phyloP scores from a whole-genome alignment of 345 rosid species.

The Hibiscus tridactylites region DNA sequence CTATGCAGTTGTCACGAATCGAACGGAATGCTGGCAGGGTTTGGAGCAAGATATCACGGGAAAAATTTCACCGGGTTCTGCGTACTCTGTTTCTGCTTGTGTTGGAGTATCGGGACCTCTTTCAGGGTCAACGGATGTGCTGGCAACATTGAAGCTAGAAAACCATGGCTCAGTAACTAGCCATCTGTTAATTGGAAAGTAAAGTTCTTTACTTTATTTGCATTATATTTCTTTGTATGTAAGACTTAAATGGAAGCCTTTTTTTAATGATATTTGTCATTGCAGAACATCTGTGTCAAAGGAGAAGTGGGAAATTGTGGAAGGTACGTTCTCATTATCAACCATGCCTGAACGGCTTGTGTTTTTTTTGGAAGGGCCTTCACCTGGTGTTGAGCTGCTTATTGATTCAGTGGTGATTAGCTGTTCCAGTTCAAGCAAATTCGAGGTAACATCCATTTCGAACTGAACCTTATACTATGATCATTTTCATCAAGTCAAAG shows the following conservation, averaged over 20 bases:
- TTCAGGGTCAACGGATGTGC: slow-evolving; percentile 48
- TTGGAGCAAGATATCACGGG: slow-evolving; percentile 82
- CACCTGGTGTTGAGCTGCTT: slow-evolving; percentile 72
- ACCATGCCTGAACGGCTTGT: slow-evolving; percentile 57
- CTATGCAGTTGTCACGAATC: slow-evolving; percentile 74
- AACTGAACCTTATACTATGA: background rate
- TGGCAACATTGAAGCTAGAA: slow-evolving; percentile 78
- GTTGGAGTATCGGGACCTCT: slow-evolving; percentile 69
- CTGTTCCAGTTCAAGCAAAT: slow-evolving; percentile 31
- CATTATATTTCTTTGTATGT: background rate
- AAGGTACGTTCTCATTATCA: slow-evolving; percentile 65
- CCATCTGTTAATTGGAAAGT: slow-evolving; percentile 70
- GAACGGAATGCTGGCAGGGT: slow-evolving; percentile 91
- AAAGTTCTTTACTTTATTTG: slow-evolving; percentile 18
- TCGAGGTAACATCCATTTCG: slow-evolving; percentile 34
- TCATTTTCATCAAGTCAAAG: background rate
- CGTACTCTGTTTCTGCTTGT: slow-evolving; percentile 59
- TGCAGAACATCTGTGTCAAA: slow-evolving; percentile 64
- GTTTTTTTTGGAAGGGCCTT: slow-evolving; percentile 88
- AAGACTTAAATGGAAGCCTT: background rate
- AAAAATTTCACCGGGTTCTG: slow-evolving; percentile 43
- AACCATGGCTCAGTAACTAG: slow-evolving; percentile 36
- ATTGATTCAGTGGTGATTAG: slow-evolving; percentile 58
- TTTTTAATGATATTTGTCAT: background rate
- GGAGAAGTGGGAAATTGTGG: slow-evolving; percentile 66